phyloP scores from a whole-genome alignment of 257 asterid genomes.

The Scutellaria baicalensis region DNA sequence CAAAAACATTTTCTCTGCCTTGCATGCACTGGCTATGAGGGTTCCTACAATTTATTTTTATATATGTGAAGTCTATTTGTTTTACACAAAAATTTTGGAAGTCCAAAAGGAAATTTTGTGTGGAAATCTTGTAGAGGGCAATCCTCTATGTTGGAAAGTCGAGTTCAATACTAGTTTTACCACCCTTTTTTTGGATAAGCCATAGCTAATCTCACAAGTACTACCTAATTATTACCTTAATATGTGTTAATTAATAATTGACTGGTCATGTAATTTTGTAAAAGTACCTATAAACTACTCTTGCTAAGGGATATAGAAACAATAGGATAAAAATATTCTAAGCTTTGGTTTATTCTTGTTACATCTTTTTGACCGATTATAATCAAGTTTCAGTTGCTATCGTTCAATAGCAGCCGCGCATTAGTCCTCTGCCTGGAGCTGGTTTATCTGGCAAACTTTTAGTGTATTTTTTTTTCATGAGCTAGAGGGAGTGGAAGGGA shows the following conservation, averaged over 20 bases:
- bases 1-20: background rate
- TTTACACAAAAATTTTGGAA: background rate
- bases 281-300: background rate
- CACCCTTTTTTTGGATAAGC: background rate
- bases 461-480: no score
- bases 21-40: background rate
- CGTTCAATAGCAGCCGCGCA: background rate
- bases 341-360: background rate
- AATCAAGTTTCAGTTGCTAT: background rate
- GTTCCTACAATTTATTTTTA: background rate
- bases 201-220: background rate
- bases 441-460: background rate
- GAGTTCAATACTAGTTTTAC: conserved; percentile 4
- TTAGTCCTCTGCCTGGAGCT: background rate
- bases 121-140: background rate
- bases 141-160: background rate
- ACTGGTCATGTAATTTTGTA: background rate
- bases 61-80: background rate
- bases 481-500: no score
- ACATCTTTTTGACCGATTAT: background rate
- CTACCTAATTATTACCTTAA: background rate
- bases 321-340: background rate
- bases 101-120: background rate
- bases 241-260: background rate
- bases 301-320: conserved; percentile 1